Evolutionary conservation across 1,139 yeast species (phyloP), one percentile per base, ranked within the genome.

Genomic region (Saccharomyces hybrid): DNA sequence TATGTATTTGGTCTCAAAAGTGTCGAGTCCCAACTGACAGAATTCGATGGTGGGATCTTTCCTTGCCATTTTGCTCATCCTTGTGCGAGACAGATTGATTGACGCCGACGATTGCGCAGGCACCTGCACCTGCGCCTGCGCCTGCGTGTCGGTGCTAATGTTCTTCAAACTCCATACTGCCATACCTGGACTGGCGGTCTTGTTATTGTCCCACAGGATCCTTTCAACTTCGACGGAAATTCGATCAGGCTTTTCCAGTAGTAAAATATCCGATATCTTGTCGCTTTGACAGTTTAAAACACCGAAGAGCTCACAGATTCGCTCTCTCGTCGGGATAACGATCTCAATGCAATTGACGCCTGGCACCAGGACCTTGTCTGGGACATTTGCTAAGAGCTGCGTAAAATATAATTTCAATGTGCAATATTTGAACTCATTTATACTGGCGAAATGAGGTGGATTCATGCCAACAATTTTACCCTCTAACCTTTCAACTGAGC

Each of bases 31-130:
- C 6, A 63, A 46, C 19, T 61, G 61, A 32, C 50, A 51, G 46
- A 61, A 62, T 14, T 50, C 41, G 13, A 59, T 46, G 2, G 55
- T 32, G 5, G 58, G 57, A 49, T 61, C 62, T 27, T 50, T 53
- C 41, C 51, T 19, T 9, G 44, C 44, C 44, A 38, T 16, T 38
- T 38, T 13, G n/a, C 44, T 25, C 25, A 38, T 16, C 2, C 19
- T 38, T 25, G 25, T 19, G 5, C 25, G 25, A 38, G 26, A 26
- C 25, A n/a, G n/a, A 19, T 38, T 19, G 23, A 9, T 8, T 5
- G n/a, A n/a, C 19, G n/a, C 13, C 13, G 13, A 11, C 4, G n/a
- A 11, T 11, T 16, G 25, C 44, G n/a, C 44, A 19, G 44, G 44
- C 9, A 11, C 9, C 25, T 16, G 23, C 44, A 4, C 25, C 19